Conservation (phyloP, 345 rosid species). For the Eucalyptus cloeziana region DNA sequence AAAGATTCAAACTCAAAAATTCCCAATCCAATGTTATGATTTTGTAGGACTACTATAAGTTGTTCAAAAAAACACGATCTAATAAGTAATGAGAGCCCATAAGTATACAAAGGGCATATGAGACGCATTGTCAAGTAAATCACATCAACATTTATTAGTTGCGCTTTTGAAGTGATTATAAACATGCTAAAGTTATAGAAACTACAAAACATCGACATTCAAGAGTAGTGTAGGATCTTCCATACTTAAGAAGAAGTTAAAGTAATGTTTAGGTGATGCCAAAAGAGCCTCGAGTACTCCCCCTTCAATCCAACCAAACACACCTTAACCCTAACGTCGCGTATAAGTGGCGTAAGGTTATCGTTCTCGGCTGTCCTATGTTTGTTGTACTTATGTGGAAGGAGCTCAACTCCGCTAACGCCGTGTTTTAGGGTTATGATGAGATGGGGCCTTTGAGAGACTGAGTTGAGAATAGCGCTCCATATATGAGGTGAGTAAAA, state of each 20-base stretch:
- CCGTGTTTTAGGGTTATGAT: too few species aligned
- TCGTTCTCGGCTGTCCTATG: fast-evolving
- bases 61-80: not conserved
- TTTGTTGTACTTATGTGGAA: too few species aligned
- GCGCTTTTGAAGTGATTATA: not conserved
- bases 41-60: fast-evolving
- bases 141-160: too few species aligned
- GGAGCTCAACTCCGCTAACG: fast-evolving
- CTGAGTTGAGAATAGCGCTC: too few species aligned
- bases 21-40: not conserved
- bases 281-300: not conserved
- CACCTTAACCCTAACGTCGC: fast-evolving
- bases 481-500: too few species aligned
- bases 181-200: not conserved
- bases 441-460: too few species aligned
- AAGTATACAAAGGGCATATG: not conserved
- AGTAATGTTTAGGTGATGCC: not conserved
- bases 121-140: not conserved
- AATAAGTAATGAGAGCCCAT: not conserved
- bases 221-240: not conserved
- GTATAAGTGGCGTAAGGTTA: not conserved
- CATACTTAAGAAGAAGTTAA: not conserved
- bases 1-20: fast-evolving
- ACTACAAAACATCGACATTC: not conserved
- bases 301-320: not conserved